A percentile compares a stretch with the other conserved stretches of the same genome.
These are phyloP conservation scores for Annulohypoxylon moriforme DNA, from an alignment of 495 filamentous ascomycete species.

Conservation along the genomic window DNA sequence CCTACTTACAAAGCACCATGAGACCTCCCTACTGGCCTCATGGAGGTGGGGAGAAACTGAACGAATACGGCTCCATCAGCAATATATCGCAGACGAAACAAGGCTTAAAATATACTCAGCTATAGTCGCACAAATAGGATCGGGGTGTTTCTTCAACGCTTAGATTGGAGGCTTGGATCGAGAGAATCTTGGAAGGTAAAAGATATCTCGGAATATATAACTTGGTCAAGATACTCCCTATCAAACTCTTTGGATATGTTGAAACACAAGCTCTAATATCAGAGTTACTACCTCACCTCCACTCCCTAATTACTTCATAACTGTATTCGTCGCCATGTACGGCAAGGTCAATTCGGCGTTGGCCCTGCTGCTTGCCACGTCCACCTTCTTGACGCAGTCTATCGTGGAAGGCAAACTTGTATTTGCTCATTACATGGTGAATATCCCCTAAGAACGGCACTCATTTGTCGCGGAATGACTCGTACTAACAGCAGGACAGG, in stretches of 20 bases:
- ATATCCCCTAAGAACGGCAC: background rate
- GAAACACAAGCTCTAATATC: conserved; percentile 2
- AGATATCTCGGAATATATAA: conserved; percentile 13
- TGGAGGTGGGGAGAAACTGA: background rate
- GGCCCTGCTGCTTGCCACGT: conserved; percentile 30
- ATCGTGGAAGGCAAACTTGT: conserved; percentile 40
- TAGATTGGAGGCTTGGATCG: background rate
- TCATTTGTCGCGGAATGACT: background rate
- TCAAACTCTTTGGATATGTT: background rate
- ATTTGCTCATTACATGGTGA: conserved; percentile 48
- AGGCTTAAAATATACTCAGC: conserved; percentile 19
- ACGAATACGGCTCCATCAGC: background rate
- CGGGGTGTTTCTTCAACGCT: background rate
- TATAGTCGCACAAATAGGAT: conserved; percentile 3
- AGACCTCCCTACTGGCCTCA: background rate
- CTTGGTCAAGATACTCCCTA: background rate
- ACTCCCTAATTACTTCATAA: background rate
- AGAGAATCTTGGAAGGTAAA: background rate
- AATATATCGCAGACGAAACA: conserved; percentile 23
- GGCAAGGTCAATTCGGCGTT: conserved; percentile 22
- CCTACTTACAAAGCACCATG: background rate
- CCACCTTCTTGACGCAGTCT: conserved; percentile 22
- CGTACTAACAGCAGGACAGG: conserved; percentile 20
- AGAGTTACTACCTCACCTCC: background rate
- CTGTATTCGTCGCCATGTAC: conserved; percentile 17